These are phyloP conservation scores for Ogataea thermomethanolica DNA, from an alignment of 805 yeast species.

Conservation along the genomic window DNA sequence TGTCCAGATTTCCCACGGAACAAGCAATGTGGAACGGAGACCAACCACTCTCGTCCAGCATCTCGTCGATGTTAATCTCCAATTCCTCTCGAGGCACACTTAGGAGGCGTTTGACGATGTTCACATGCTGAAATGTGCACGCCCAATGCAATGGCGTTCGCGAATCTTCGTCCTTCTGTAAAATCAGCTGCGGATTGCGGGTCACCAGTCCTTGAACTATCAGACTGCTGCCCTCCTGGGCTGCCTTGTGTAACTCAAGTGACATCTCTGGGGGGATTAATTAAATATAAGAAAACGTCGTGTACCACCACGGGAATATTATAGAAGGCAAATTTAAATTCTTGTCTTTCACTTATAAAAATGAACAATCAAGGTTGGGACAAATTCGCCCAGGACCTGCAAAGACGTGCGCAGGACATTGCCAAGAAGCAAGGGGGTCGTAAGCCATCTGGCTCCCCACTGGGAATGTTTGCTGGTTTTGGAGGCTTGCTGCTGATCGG, in stretches of 20 bases:
- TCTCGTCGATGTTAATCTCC: conserved; percentile 60
- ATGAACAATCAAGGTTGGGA: conserved; percentile 48
- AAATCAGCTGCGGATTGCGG: conserved; percentile 46
- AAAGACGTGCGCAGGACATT: conserved; percentile 41
- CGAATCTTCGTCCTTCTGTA: conserved; percentile 61
- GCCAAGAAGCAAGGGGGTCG: conserved; percentile 33
- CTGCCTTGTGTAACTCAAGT: conserved; percentile 55
- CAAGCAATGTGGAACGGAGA: conserved; percentile 82
- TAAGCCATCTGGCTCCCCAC: conserved; percentile 37
- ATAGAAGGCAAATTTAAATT: conserved; percentile 9
- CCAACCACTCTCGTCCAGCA: conserved; percentile 79
- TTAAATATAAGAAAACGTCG: background rate
- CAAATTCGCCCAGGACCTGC: conserved; percentile 47
- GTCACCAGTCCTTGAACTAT: conserved; percentile 49
- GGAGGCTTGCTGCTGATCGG: conserved; percentile 60
- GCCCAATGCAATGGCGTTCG: conserved; percentile 92
- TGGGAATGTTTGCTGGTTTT: conserved; percentile 56
- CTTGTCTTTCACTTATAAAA: background rate
- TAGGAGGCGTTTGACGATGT: conserved; percentile 46
- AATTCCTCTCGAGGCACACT: conserved; percentile 30
- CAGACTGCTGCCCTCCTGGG: conserved; percentile 53
- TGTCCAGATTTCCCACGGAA: conserved; percentile 60
- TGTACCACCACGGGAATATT: conserved; percentile 1
- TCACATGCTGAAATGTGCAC: conserved; percentile 54
- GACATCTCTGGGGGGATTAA: background rate